Evolutionary conservation across 208 protist species (phyloP).

Genomic region (Eutreptiella sp.): DNA sequence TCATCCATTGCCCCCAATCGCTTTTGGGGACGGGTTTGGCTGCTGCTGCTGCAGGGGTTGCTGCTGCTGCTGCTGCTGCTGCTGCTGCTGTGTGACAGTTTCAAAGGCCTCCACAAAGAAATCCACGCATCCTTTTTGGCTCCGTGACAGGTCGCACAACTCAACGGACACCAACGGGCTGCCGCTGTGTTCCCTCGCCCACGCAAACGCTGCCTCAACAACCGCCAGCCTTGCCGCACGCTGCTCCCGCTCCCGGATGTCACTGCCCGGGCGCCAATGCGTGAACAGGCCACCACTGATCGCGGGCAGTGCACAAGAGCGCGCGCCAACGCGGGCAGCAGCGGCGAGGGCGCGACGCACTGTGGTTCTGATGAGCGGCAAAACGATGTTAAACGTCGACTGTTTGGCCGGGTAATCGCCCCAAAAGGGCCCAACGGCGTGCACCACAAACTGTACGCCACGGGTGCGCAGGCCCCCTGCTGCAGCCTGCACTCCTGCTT

Average conservation of each 20-base stretch:
- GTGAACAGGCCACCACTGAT: constrained; percentile 29
- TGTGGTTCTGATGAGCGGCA: constrained; percentile 17
- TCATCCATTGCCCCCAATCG: no score
- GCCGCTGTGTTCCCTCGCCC: no score
- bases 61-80: no score
- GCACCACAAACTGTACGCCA: constrained; percentile 22
- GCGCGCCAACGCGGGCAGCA: not conserved
- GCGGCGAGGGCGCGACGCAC: constrained; percentile 12
- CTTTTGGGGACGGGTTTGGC: no score
- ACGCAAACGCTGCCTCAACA: constrained; percentile 11
- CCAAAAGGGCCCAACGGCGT: constrained; percentile 29
- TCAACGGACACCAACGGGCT: no score
- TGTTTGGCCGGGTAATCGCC: constrained; percentile 21
- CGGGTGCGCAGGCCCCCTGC: constrained; percentile 7
- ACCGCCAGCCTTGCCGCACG: constrained; percentile 13
- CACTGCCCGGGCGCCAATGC: constrained; percentile 1
- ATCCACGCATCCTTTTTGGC: no score
- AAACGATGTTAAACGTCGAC: constrained; percentile 14
- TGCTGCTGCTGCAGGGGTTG: no score
- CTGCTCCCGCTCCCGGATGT: constrained; percentile 23
- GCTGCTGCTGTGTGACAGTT: no score
- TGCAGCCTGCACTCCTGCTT: constrained; percentile 18
- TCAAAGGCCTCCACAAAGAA: no score
- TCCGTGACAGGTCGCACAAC: no score
- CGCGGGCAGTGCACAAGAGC: constrained; percentile 17